Evolutionary conservation across 495 filamentous ascomycete species (phyloP), one percentile per base, ranked within the genome.

Genomic region (Cryomyces minteri): DNA sequence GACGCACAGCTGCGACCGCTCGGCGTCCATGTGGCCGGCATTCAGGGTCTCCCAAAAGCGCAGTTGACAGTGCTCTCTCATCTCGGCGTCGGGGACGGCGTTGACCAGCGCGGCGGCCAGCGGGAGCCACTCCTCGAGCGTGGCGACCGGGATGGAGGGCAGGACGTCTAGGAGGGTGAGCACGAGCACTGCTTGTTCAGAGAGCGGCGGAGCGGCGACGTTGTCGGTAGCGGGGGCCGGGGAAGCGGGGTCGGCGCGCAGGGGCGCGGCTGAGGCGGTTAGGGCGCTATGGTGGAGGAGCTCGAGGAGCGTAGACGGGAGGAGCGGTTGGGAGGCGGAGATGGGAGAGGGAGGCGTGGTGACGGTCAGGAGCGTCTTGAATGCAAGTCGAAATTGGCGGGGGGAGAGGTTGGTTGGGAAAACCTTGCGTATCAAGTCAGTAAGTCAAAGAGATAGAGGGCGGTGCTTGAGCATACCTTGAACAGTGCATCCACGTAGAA

Each of bases 381-480:
- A 88, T 25, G 88, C 90, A 11, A 96, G 71, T 34, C 88, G 77
- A 64, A 98, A 96, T 65, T 98, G 90, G 5, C 86, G 74, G 4
- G 80, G 72, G 2, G 85, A 88, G 11, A 98, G 76, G 49, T 82
- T 82, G 5, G 67, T 52, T 3, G 90, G 92, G 62, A 95, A 98
- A 6, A 82, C 72, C 57, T 72, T 5, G 37, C 63, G 48, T 43
- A 47, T n/a, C 4, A 18, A 31, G 39, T 36, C 25, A 47, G 29
- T 36, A 45, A 31, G 12, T 14, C 6, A 14, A 18, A 14, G 7
- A 8, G 34, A n/a, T n/a, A 18, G 36, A 31, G 30, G 12, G 29
- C 40, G 11, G 9, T 39, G 2, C 11, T 37, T 10, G 9, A 3
- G 57, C 66, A 53, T 52, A 74, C 72, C n/a, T 74, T 68, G 62